phyloP scores from a whole-genome alignment of 2,329 filamentous ascomycete genomes.

The Thermochaetoides dissita region DNA sequence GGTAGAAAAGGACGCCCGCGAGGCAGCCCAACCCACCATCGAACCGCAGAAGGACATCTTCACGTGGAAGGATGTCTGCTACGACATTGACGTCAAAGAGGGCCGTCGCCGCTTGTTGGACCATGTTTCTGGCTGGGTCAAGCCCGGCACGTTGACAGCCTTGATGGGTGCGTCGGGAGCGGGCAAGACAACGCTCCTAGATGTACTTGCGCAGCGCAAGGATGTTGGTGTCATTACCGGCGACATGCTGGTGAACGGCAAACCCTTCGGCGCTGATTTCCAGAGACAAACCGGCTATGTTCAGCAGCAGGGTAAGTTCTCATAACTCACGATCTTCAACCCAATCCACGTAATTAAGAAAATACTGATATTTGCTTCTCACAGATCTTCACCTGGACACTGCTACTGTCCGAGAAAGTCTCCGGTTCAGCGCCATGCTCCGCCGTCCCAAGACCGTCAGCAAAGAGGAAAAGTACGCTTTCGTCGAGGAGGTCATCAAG shows the following conservation, averaged over 20 bases:
- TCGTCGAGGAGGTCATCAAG: conserved; percentile 50
- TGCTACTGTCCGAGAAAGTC: conserved; percentile 39
- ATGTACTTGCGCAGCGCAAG: conserved; percentile 42
- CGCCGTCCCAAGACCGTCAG: conserved; percentile 40
- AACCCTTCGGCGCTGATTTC: conserved; percentile 40
- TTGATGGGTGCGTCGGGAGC: conserved; percentile 54
- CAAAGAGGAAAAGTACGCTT: conserved; percentile 43
- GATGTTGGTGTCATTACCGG: conserved; percentile 50
- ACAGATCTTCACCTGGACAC: conserved; percentile 42
- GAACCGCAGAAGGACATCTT: conserved; percentile 46
- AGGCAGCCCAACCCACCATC: conserved; percentile 18
- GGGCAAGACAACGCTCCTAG: conserved; percentile 48
- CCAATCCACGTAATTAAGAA: too few relatives aligned
- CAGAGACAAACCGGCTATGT: conserved; percentile 54
- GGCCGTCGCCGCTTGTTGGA: conserved; percentile 60
- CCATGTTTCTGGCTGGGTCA: conserved; percentile 75
- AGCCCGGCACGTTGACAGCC: conserved; percentile 74
- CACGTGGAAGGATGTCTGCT: conserved; percentile 66
- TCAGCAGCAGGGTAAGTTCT: conserved; percentile 42
- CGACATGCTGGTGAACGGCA: conserved; percentile 51
- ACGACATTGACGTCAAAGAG: conserved; percentile 57
- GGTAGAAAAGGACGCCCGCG: conserved; percentile 18
- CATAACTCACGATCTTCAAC: too few relatives aligned
- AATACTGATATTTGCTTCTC: too few relatives aligned
- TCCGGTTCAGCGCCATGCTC: conserved; percentile 42